Evolutionary conservation across 108 stramenopile species (phyloP), one percentile per base, ranked within the genome.

Genomic region (Skeletonema menzelii): DNA sequence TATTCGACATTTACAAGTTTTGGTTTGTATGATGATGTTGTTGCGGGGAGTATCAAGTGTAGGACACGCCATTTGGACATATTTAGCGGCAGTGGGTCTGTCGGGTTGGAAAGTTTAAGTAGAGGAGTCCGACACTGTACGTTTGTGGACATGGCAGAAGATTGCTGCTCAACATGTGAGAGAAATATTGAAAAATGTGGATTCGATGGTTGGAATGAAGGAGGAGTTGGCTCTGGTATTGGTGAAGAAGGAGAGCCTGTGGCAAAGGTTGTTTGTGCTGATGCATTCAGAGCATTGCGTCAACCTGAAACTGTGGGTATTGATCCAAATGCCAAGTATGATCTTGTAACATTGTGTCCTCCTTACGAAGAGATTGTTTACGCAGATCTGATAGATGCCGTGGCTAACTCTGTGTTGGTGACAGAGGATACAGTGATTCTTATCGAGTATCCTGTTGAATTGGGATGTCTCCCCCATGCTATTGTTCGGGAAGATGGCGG

Each of bases 291-390:
- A 37, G 92, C 95, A 8, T 80, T 99, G 55, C 72, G 86, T 31
- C 88, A 97, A 61, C 97, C 99, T 4, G 59, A 84, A 38, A 69
- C 85, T 10, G 87, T 88, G 24, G 92, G 92, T 3, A 89, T 96
- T 71, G 79, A 85, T 28, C 78, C 75, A 8, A 76, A 73, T 26
- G 84, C 75, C 59, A 86, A 59, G n/a, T 94, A 79, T 74, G 88
- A 97, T 56, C 61, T 98, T 31, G 76, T 98, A 1, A 95, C 95
- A 7, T 80, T 98, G 19, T 96, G 96, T 69, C 98, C 98, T 22
- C 98, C 98, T 2, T 98, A 98, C 65, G 97, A 97, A 72, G 98
- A 98, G 83, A 90, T 98, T 49, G 90, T 91, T 11, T 98, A 98
- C 73, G 92, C 83, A 34, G 97, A 97, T 64, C 78, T 98, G 27